Evolutionary conservation across 2,329 filamentous ascomycete species (phyloP).

Genomic region (Penicillium hesseltinei): DNA sequence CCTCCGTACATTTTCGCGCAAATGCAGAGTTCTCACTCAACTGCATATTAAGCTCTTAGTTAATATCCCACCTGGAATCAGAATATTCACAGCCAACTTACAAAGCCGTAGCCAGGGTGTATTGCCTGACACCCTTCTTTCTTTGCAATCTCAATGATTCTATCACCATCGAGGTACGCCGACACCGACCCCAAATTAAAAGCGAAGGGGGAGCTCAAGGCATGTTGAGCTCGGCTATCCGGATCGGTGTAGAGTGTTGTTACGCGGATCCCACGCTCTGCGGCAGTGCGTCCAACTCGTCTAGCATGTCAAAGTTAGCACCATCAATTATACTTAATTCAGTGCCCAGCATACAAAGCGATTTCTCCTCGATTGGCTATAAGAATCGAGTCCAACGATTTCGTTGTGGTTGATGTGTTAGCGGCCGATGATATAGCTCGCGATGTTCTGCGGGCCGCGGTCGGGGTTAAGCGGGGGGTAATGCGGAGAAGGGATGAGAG

Average conservation of each 20-base stretch:
- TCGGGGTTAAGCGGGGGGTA: slow-evolving; percentile 35
- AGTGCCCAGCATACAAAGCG: slow-evolving; percentile 58
- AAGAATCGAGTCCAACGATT: slow-evolving; percentile 69
- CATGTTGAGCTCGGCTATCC: slow-evolving; percentile 83
- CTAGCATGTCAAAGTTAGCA: slow-evolving; percentile 31
- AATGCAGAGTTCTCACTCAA: slow-evolving; percentile 91
- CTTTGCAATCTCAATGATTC: slow-evolving; percentile 86
- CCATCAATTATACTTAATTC: background rate
- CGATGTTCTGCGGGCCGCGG: slow-evolving; percentile 28
- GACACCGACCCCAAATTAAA: slow-evolving; percentile 79
- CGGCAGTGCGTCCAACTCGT: slow-evolving; percentile 83
- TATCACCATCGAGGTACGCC: slow-evolving; percentile 89
- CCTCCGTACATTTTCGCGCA: slow-evolving; percentile 81
- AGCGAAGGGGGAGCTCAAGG: slow-evolving; percentile 76
- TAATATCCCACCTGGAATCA: background rate
- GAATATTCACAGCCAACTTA: slow-evolving; percentile 33
- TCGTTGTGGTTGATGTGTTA: slow-evolving; percentile 25
- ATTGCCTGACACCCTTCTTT: slow-evolving; percentile 83
- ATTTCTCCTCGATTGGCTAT: slow-evolving; percentile 98
- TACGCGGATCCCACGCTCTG: slow-evolving; percentile 83
- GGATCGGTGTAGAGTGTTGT: slow-evolving; percentile 95
- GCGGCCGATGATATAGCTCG: slow-evolving; percentile 33
- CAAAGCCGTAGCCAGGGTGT: slow-evolving; percentile 92
- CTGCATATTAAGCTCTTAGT: slow-evolving; percentile 22
- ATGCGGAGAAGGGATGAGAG: slow-evolving; percentile 43